Evolutionary conservation across 768 basidiomycete species (phyloP).

Genomic region (Royoungia palumana): DNA sequence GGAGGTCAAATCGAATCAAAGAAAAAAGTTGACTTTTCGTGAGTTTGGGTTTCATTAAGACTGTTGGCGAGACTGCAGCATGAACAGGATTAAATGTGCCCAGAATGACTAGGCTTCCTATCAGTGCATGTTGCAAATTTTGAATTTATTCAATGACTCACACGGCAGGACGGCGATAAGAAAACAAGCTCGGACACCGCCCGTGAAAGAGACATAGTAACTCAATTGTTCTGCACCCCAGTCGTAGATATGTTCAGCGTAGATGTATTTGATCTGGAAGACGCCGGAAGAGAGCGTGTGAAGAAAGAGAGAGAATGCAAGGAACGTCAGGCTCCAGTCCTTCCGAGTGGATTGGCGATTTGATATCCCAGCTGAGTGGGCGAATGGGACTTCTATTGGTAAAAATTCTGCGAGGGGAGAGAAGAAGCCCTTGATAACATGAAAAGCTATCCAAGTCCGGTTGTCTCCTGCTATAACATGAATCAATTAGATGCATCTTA

Average conservation of each 20-base stretch:
- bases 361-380: conserved; percentile 50
- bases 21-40: conserved; percentile 51
- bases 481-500: not conserved
- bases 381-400: conserved; percentile 47
- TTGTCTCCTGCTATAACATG: not conserved
- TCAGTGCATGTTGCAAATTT: conserved; percentile 34
- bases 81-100: conserved; percentile 53
- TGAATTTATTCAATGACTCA: conserved; percentile 34
- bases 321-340: conserved; percentile 73
- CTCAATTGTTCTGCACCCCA: conserved; percentile 71
- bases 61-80: conserved; percentile 4
- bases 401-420: conserved; percentile 68
- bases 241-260: conserved; percentile 66
- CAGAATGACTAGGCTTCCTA: conserved; percentile 47
- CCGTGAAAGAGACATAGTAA: conserved; percentile 71
- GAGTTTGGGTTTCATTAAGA: conserved; percentile 35
- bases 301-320: conserved; percentile 61
- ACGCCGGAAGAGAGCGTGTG: conserved; percentile 68
- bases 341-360: conserved; percentile 53
- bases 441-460: conserved; percentile 8
- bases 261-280: conserved; percentile 74
- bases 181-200: conserved; percentile 60
- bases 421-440: conserved; percentile 45
- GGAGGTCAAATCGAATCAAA: conserved; percentile 67
- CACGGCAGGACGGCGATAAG: conserved; percentile 67